These are phyloP conservation scores for Rugonectria rugulosa DNA, from an alignment of 2,329 filamentous ascomycete genomes.

Conservation along the genomic window DNA sequence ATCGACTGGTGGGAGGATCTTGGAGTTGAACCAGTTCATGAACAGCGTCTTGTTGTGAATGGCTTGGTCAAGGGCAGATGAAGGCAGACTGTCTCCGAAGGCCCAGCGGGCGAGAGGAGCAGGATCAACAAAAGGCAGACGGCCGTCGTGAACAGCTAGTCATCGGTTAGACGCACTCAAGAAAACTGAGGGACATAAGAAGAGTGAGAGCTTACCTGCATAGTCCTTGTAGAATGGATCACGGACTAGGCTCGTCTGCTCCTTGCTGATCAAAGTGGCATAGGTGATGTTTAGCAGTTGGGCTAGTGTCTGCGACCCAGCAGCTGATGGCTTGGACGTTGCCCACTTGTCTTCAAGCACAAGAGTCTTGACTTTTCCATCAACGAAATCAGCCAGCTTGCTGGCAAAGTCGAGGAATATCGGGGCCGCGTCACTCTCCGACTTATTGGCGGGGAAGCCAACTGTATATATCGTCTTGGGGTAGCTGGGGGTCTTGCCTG, in stretches of 20 bases:
- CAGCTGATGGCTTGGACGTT: not conserved
- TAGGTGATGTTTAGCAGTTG: conserved; percentile 45
- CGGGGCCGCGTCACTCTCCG: not conserved
- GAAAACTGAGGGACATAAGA: not conserved
- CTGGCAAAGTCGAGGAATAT: not conserved
- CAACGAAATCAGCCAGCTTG: not conserved
- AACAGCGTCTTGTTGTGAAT: conserved; percentile 59
- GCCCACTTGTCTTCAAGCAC: not conserved
- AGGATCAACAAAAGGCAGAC: conserved; percentile 48
- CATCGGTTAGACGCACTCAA: not conserved
- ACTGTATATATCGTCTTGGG: not conserved
- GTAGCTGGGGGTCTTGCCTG: not conserved
- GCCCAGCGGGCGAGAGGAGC: conserved; percentile 46
- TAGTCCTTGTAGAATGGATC: conserved; percentile 51
- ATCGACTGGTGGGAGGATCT: not conserved
- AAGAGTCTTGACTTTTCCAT: not conserved
- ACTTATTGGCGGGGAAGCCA: not conserved
- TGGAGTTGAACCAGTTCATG: conserved; percentile 53
- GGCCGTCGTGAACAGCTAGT: conserved; percentile 38
- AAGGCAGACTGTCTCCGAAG: conserved; percentile 42
- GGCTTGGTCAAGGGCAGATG: conserved; percentile 45
- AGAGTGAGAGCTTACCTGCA: conserved; percentile 33
- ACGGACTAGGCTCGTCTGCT: conserved; percentile 46
- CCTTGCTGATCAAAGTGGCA: conserved; percentile 46
- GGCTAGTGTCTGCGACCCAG: conserved; percentile 16